Conservation (phyloP, 495 filamentous ascomycete genomes). For the Tuber brumale region DNA sequence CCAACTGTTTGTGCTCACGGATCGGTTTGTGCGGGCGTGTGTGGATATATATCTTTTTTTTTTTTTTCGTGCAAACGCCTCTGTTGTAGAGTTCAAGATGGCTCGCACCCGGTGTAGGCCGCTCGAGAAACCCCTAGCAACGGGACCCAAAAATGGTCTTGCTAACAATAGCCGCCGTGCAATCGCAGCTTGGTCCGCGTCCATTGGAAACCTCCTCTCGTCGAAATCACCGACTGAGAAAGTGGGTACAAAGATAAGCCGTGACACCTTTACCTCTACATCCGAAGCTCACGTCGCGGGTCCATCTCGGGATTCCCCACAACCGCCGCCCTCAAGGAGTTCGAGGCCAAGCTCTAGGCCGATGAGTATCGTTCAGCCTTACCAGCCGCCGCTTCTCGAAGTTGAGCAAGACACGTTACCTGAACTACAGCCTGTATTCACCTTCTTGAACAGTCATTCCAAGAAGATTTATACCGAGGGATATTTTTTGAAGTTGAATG, state of each 20-base stretch:
- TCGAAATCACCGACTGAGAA: constrained; percentile 36
- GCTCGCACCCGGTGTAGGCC: constrained; percentile 40
- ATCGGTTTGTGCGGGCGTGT: background rate
- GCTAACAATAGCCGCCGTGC: constrained; percentile 9
- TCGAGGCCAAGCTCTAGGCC: constrained; percentile 47
- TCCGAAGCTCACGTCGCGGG: constrained; percentile 33
- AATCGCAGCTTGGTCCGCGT: constrained; percentile 36
- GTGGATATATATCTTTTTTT: constrained; percentile 29
- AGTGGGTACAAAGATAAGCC: constrained; percentile 23
- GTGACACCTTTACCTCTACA: constrained; percentile 36
- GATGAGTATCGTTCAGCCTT: constrained; percentile 64
- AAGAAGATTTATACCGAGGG: constrained; percentile 98
- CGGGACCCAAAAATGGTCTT: constrained; percentile 24
- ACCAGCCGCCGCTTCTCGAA: constrained; percentile 82
- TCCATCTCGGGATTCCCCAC: constrained; percentile 31
- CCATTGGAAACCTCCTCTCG: constrained; percentile 33
- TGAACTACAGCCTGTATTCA: constrained; percentile 90
- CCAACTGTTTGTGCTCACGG: background rate
- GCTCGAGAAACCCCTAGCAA: background rate
- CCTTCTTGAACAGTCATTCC: constrained; percentile 84
- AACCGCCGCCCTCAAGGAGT: constrained; percentile 20
- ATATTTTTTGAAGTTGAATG: constrained; percentile 92
- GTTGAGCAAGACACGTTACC: constrained; percentile 76
- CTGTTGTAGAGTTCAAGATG: constrained; percentile 17
- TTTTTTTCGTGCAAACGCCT: constrained; percentile 9